Conservation (phyloP, 2,329 filamentous ascomycete species). For the Monosporascus cannonballus region DNA sequence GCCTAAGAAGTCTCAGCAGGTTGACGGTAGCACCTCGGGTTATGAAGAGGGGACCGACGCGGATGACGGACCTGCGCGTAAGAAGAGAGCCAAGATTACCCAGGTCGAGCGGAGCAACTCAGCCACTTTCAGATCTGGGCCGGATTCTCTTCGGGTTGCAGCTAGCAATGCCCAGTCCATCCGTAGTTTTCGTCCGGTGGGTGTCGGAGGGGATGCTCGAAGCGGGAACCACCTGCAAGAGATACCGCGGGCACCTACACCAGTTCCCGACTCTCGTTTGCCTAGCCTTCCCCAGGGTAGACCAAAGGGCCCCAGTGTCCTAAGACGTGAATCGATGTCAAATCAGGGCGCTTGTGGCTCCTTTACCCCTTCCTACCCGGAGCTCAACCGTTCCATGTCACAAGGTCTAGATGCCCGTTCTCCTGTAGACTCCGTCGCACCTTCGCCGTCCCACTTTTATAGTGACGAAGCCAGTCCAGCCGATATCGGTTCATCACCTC, state of each 20-base stretch:
- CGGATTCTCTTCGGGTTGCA: constrained; percentile 79
- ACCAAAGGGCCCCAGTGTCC: constrained; percentile 36
- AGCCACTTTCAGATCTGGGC: constrained; percentile 63
- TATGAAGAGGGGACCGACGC: constrained; percentile 62
- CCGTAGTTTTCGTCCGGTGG: constrained; percentile 72
- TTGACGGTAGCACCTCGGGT: constrained; percentile 64
- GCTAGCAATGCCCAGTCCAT: constrained; percentile 87
- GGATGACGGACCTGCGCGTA: constrained; percentile 51
- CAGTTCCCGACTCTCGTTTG: constrained; percentile 51
- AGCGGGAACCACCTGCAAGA: constrained; percentile 57
- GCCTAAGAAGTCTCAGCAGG: constrained; percentile 41
- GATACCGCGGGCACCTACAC: constrained; percentile 70
- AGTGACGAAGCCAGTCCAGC: constrained; percentile 63
- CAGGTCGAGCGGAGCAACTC: constrained; percentile 67
- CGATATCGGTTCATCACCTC: constrained; percentile 86
- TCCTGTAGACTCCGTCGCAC: constrained; percentile 44
- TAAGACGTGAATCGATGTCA: constrained; percentile 57
- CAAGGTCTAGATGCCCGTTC: constrained; percentile 47
- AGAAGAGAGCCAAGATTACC: constrained; percentile 76
- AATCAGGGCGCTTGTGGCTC: constrained; percentile 40
- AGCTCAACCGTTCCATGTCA: constrained; percentile 33
- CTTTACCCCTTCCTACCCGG: constrained; percentile 21
- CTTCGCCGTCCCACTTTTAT: constrained; percentile 42
- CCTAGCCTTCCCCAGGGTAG: constrained; percentile 21
- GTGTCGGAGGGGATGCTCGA: constrained; percentile 39